These are phyloP conservation scores for Colletotrichum tamarilloi DNA, from an alignment of 2,329 filamentous ascomycete species.

Conservation along the genomic window DNA sequence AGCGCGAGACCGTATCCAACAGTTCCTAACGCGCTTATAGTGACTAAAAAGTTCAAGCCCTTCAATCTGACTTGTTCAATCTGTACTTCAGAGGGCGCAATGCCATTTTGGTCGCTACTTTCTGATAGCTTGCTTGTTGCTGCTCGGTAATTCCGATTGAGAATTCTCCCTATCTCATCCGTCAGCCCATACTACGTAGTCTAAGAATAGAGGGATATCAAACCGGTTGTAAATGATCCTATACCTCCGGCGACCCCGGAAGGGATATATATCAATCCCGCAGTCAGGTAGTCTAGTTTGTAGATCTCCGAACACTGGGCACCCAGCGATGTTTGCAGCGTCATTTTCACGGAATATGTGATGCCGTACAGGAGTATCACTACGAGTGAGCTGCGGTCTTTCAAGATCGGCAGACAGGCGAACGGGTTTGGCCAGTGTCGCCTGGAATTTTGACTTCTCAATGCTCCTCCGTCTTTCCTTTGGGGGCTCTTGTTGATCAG, in stretches of 20 bases:
- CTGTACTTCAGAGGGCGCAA: slow-evolving; percentile 46
- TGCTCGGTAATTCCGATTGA: neutral
- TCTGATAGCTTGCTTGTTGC: neutral
- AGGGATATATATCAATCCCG: slow-evolving; percentile 35
- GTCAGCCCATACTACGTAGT: neutral
- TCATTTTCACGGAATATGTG: slow-evolving; percentile 31
- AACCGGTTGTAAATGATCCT: neutral
- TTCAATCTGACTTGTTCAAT: slow-evolving; percentile 62
- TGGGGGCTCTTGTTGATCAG: neutral
- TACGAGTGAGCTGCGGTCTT: neutral
- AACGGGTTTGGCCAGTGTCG: neutral
- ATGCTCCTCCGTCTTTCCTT: neutral
- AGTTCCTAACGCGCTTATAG: slow-evolving; percentile 12
- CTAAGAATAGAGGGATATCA: neutral
- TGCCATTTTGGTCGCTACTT: neutral
- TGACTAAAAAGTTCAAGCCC: slow-evolving; percentile 11
- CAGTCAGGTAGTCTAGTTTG: slow-evolving; percentile 32
- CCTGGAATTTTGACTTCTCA: neutral
- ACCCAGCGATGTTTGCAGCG: slow-evolving; percentile 7
- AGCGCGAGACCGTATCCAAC: slow-evolving; percentile 15
- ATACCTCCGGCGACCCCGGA: slow-evolving; percentile 24
- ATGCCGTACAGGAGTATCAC: slow-evolving; percentile 34
- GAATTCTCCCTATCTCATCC: neutral
- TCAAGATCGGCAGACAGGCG: neutral
- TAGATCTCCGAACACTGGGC: slow-evolving; percentile 33